Base-by-base conservation (phyloP, 805 yeast genomes). In the Nakazawaea ambrosiae region DNA sequence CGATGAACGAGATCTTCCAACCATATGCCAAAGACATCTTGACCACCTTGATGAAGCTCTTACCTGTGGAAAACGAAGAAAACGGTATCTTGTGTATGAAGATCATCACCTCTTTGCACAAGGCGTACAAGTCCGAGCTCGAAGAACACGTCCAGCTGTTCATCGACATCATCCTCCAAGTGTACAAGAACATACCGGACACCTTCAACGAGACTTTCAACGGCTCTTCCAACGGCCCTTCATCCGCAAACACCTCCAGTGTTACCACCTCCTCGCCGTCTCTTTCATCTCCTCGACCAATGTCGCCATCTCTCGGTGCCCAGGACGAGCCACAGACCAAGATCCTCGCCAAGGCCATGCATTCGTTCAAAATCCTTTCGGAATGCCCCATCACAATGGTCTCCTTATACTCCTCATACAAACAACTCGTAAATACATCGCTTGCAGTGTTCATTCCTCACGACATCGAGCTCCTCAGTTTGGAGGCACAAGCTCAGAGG, bases 321-420 rank as follows among this genome's bases (percentile, higher is more conserved):
- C 51, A 55, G 11, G 66, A 62, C 23, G 70, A 67, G 6, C 44
- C 66, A 2, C 44, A 62, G 16, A 53, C 73, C 6, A 78, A 77
- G 41, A 63, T 70, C 2, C 65, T 88, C 37, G 70, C 71, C 31
- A 73, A 71, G 44, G 81, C 96, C 4, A 73, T 85, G 72, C 68
- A 57, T 46, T 88, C 97, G 1, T 90, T 92, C 68, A 89, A 88
- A 54, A 86, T 90, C 11, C 70, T 92, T 42, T 85, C 96, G 0
- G 99, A 92, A 57, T 89, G 97, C 54, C 99, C 99, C 8, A 90
- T 92, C 27, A 88, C 96, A 4, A 83, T 92, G 80, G 98, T 92
- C 3, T 78, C 96, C 6, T 65, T 94, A 36, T 87, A 86, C 50
- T 84, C 96, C 1, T 78, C 95, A 0, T 88, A 89, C 61, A 86